Evolutionary conservation across 1,284 basidiomycete species (phyloP).

Genomic region (Calocybe gambosa): DNA sequence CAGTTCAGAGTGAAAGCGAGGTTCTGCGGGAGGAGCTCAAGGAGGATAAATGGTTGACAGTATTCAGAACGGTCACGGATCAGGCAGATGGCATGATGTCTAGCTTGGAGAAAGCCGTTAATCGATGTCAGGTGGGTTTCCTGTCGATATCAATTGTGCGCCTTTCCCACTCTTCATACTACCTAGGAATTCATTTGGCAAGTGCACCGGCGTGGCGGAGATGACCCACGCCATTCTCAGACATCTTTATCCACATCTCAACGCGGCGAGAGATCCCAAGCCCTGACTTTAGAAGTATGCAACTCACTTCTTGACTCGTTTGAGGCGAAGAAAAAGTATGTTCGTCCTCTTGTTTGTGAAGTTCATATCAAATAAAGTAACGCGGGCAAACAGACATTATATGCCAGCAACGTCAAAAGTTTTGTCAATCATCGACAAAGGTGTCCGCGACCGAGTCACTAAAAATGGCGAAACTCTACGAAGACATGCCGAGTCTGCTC

Average conservation of each 20-base stretch:
- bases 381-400: constrained; percentile 64
- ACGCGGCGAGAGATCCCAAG: constrained; percentile 45
- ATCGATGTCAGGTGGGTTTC: constrained; percentile 66
- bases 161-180: constrained; percentile 4
- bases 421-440: constrained; percentile 89
- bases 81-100: constrained; percentile 97
- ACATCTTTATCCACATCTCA: constrained; percentile 39
- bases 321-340: constrained; percentile 79
- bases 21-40: constrained; percentile 84
- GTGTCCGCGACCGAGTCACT: constrained; percentile 83
- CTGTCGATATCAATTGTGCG: constrained; percentile 5
- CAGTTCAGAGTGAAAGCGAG: constrained; percentile 75
- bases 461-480: constrained; percentile 93
- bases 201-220: constrained; percentile 52
- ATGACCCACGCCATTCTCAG: constrained; percentile 38
- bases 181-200: constrained; percentile 77
- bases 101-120: constrained; percentile 86
- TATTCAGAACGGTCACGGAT: constrained; percentile 88
- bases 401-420: constrained; percentile 90
- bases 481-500: constrained; percentile 78
- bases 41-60: constrained; percentile 92
- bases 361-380: constrained; percentile 12
- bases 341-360: constrained; percentile 20
- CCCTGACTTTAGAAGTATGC: constrained; percentile 55
- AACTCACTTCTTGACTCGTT: constrained; percentile 64